Base-by-base conservation (phyloP, 176 grass and related monocot species). In the Oryza punctata region DNA sequence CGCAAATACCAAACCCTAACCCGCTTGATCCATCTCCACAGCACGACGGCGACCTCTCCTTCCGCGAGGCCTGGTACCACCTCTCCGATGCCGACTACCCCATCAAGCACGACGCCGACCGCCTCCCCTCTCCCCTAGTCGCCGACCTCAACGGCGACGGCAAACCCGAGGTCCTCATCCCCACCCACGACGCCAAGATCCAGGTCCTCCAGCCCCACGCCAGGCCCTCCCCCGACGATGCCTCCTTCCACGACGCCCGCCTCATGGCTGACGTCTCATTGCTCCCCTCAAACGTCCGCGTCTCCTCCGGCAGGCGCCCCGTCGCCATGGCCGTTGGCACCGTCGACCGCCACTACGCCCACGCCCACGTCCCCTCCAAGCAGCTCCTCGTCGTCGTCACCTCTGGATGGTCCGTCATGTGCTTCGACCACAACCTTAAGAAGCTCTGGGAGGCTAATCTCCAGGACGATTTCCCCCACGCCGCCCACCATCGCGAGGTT, bases 361-460 rank as follows among this genome's bases (percentile, higher is more conserved):
- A 88, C 12, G 89, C 72, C 28, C 49, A 88, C 4, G 80, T 66
- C 78, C 90, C 32, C 81, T 90, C 33, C 65, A 93, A 98, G 85
- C 88, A 95, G 85, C 77, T 98, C 69, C 84, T 98, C 72, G 93
- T 98, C 83, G 91, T 98, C 35, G 96, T 98, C 77, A 98, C 96
- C 25, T 98, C 93, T 4, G 93, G 96, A 1, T 98, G 96, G 96
- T 88, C 85, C 46, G 89, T 98, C 72, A 98, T 98, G 93, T 98
- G 93, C 83, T 98, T 98, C 76, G 93, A 98, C 76, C 96, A 98
- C 90, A 98, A 98, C 82, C 92, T 98, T 50, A 98, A 95, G 5
- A 98, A 95, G 73, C 87, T 98, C 5, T 98, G 96, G 96, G 96
- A 98, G 80, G 83, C 78, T 21, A 98, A 95, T 84, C 90, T 98